These are phyloP conservation scores for Trichothecium roseum DNA, from an alignment of 2,329 filamentous ascomycete genomes.

Conservation along the genomic window DNA sequence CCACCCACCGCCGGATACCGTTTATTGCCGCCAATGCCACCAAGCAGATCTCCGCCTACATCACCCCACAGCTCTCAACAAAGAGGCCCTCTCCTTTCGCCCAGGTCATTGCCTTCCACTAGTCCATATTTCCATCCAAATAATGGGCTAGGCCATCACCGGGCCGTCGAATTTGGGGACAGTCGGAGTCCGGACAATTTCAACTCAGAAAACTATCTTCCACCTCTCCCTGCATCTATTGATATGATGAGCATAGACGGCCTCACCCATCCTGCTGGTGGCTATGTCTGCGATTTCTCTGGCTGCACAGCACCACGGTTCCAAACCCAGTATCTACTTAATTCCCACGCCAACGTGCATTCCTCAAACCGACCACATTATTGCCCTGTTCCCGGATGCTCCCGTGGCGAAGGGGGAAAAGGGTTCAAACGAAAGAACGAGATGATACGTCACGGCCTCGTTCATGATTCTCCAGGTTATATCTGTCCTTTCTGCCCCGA, in stretches of 20 bases:
- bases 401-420: conserved; percentile 53
- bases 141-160: conserved; percentile 21
- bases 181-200: conserved; percentile 33
- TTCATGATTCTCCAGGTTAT: conserved; percentile 90
- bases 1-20: conserved; percentile 21
- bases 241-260: conserved; percentile 50
- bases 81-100: conserved; percentile 30
- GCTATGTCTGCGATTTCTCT: conserved; percentile 46
- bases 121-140: conserved; percentile 26
- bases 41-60: conserved; percentile 31
- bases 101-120: conserved; percentile 27
- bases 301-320: conserved; percentile 66
- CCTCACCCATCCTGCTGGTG: conserved; percentile 40
- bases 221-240: conserved; percentile 22
- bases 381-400: conserved; percentile 50
- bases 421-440: conserved; percentile 66
- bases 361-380: conserved; percentile 56
- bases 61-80: conserved; percentile 35
- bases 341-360: conserved; percentile 68
- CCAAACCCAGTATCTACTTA: conserved; percentile 66
- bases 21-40: conserved; percentile 19
- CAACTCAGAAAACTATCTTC: conserved; percentile 31
- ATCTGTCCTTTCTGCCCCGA: conserved; percentile 94
- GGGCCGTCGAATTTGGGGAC: conserved; percentile 30
- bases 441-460: conserved; percentile 70